Base-by-base conservation (phyloP, 495 filamentous ascomycete species). In the Thozetella sp. region DNA sequence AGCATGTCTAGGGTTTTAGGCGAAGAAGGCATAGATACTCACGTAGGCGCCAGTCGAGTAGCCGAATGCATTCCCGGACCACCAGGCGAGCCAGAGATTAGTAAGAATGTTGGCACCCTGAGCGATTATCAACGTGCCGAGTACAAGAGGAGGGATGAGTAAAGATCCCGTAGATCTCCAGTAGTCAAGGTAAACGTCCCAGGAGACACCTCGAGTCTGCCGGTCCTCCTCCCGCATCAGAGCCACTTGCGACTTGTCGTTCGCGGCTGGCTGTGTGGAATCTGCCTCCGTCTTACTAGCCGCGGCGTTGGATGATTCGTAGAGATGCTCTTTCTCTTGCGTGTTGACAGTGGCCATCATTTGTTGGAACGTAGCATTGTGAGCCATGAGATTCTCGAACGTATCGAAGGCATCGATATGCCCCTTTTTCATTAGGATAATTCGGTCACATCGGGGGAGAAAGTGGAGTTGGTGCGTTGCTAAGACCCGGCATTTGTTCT, bases 401-500 rank as follows among this genome's bases (percentile, higher is more conserved):
- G 93, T 96, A 62, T 93, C 93, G 52, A 97, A 79, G 1, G 91
- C 91, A 63, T 88, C 82, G 51, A 99, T 89, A 45, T 77, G 84
- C 20, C 95, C 95, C 4, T 88, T 86, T 43, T 97, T 87, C 86
- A 99, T 91, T 85, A 91, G 92, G 26, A 97, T 83, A 60, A 97
- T 91, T 15, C 93, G 81, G 67, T 97, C 92, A 67, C 92, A 97
- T 25, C 93, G 90, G 62, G 83, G 90, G 15, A 97, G 83, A 25
- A 97, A 93, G 75, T 94, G 93, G 6, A 97, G 83, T 68, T 97
- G 95, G 72, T 99, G 95, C 0, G 95, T 99, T 3, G 94, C 95
- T 34, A 99, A 80, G 26, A 97, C 89, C 26, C 95, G 80, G 68
- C 91, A 93, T 63, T 97, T 96, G 72, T 94, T 84, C 63, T 90